Base-by-base conservation (phyloP, 2,329 filamentous ascomycete species). In the Cryphonectria parasitica region DNA sequence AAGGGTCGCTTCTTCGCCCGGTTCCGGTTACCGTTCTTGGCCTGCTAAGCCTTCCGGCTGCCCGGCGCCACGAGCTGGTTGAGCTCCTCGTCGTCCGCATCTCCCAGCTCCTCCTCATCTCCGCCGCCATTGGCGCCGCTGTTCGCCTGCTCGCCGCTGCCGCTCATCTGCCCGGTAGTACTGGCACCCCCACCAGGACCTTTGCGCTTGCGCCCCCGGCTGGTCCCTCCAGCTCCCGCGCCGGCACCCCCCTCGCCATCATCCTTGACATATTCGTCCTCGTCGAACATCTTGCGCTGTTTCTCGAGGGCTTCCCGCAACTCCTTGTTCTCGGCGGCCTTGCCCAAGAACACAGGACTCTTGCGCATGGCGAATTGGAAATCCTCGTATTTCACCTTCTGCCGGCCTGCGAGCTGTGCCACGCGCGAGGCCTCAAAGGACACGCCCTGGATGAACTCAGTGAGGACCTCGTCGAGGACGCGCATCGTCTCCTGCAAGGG, bases 321-420 rank as follows among this genome's bases (percentile, higher is more conserved):
- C 81, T 93, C 92, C 75, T 97, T 88, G 77, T 97, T 89, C 83
- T 97, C 94, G 79, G 93, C 90, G 68, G 98, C 94, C 77, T 95
- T 90, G 64, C 96, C 96, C 60, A 98, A 85, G 79, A 97, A 97
- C 71, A 88, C 85, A 11, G 92, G 91, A 77, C 98, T 97, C 74
- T 92, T 89, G 43, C 96, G 89, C 75, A 98, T 89, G 54, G 94
- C 94, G 81, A 97, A 99, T 78, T 97, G 94, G 83, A 99, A 97
- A 81, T 99, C 96, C 77, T 98, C 95, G 77, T 97, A 93, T 81
- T 99, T 99, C 82, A 99, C 94, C 83, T 99, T 99, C 77, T 97
- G 93, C 1, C 96, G 92, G 0, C 94, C 92, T 2, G 92, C 90
- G 81, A 97, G 93, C 79, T 93, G 90, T 0, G 96, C 96, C 67